Base-by-base conservation (phyloP, 768 basidiomycete species). In the Trametes sanguinea region DNA sequence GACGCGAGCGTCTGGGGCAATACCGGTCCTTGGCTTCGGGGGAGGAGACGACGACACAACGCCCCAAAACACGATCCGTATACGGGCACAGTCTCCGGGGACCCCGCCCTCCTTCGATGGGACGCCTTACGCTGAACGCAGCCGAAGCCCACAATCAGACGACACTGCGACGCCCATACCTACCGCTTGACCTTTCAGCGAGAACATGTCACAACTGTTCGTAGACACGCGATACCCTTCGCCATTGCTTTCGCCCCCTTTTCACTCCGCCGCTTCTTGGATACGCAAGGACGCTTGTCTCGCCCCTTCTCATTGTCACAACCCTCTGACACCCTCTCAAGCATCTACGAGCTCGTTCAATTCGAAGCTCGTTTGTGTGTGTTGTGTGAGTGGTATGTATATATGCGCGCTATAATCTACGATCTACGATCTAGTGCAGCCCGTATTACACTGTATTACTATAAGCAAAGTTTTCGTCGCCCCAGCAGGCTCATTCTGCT, bases 41-140 rank as follows among this genome's bases (percentile, higher is more conserved):
- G 54, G 33, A 30, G 55, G 55, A 8, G 61, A 52, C 6, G 66
- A 79, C 59, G 79, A 78, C 54, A 75, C 74, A 40, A 84, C 84
- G 37, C 83, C 84, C 51, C 77, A 78, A 58, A 78, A 75, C 72
- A 77, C 80, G 2, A 52, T 75, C 17, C 70, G 76, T 39, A 70
- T 65, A 48, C 65, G 68, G 10, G 66, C 67, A 5, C 62, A 59
- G 51, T 64, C 69, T 10, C 65, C 66, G 11, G 58, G 65, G 43
- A 62, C 67, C 46, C 69, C 70, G 29, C 50, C 61, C 9, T 60
- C 61, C 9, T 60, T 67, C 29, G 63, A 51, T 11, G 67, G 66
- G 44, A 68, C 68, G 22, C 60, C 65, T 8, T 65, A 68, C 40
- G 58, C 63, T 14, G 69, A 68, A 39, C 72, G 72, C 22, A 69